Evolutionary conservation across 2,329 filamentous ascomycete genomes (phyloP), one percentile per base, ranked within the genome.

Genomic region (Paecilomyces sp.): DNA sequence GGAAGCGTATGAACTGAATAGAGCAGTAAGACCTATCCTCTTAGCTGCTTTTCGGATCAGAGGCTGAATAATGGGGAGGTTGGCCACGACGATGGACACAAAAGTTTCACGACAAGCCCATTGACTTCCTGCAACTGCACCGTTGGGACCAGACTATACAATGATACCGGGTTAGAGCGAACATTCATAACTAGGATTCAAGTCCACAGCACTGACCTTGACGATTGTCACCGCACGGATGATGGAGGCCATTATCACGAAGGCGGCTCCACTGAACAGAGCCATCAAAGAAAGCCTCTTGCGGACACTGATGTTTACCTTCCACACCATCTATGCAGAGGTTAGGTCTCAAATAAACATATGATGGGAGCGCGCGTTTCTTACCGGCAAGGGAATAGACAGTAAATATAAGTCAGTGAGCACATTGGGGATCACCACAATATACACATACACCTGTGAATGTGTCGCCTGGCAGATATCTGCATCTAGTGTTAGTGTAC

Each of bases 371-470:
- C 54, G 15, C 15, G 33, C 28, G 6, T 7, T 18, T 56, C 70
- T 61, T 64, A 83, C 80, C 0, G 83, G 83, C 3, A 86, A 71
- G 0, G 83, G 83, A 25, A 86, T 85, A 22, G 77, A 77, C 58
- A 86, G 78, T 13, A 86, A 74, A 60, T 85, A 86, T 1, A 84
- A 54, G 62, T 86, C 84, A 3, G 84, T 86, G 2, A 76, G 57
- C 5, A 85, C 75, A 62, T 85, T 85, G 56, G 80, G 72, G 7
- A 77, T 70, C 58, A 81, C 75, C 1, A 75, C 77, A 18, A 80
- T 74, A 66, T 78, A 77, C 41, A 83, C 72, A 56, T 81, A 74
- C 30, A 77, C 73, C 9, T 70, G 74, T 0, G 81, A 80, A 7
- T 79, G 75, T 13, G 79, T 77, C 34, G 78, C 73, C 57, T 80